phyloP scores from a whole-genome alignment of 495 filamentous ascomycete genomes.

The Cenococcum geophilum region DNA sequence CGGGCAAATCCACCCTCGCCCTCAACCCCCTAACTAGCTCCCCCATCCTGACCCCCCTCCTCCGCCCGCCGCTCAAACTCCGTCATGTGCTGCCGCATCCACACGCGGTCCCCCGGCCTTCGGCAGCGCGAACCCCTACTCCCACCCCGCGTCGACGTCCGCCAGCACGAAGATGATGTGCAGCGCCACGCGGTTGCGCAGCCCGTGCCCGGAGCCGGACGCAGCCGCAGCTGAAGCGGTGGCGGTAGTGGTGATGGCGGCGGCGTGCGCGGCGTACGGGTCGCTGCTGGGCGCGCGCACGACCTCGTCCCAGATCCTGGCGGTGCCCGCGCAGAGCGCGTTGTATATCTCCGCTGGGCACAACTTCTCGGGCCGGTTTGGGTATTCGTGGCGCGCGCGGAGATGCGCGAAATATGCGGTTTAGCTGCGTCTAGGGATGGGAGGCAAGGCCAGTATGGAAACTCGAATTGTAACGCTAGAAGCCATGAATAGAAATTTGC shows the following conservation, averaged over 20 bases:
- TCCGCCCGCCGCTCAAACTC: constrained; percentile 19
- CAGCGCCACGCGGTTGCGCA: neutral
- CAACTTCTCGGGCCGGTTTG: neutral
- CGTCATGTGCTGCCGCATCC: constrained; percentile 27
- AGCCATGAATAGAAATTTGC: no score
- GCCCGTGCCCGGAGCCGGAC: neutral
- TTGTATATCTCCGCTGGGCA: neutral
- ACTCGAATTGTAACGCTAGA: neutral
- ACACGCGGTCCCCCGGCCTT: constrained; percentile 28
- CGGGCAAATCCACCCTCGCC: neutral
- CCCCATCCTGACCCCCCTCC: neutral
- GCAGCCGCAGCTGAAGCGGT: no score
- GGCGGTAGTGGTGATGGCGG: no score
- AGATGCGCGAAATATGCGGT: neutral
- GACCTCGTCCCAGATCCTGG: neutral
- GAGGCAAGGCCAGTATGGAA: neutral
- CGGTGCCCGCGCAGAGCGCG: neutral
- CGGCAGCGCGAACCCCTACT: constrained; percentile 25
- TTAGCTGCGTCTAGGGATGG: no score
- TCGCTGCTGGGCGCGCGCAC: no score
- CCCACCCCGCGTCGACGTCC: constrained; percentile 22
- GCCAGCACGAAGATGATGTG: constrained; percentile 24
- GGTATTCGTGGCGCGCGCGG: neutral
- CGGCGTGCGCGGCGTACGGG: no score
- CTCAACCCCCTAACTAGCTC: neutral